Base-by-base conservation (phyloP, 331 rosid species). In the Malus hybrid region DNA sequence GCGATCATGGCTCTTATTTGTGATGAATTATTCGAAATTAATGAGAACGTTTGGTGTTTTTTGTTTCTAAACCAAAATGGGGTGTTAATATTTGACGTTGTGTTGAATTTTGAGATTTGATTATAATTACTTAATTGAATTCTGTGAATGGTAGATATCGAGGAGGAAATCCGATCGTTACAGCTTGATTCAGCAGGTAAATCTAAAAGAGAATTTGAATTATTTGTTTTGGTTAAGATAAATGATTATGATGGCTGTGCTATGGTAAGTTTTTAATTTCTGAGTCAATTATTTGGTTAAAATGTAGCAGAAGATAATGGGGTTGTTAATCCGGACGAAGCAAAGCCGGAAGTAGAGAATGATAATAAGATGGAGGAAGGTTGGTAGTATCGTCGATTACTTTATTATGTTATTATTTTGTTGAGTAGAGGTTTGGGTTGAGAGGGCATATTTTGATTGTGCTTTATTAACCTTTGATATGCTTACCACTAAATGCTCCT, bases 171-270 rank as follows among this genome's bases (percentile, higher is more conserved):
- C 82, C 97, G 98, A 65, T 84, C 96, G 52, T 83, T 95, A 77
- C 96, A 95, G 87, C 98, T 95, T 19, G 99, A 89, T 20, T 81
- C 89, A 7, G 88, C 93, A 83, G 99, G 98, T 92, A 92, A 73
- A 2, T 12, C 44, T 69, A 32, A 48, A 63, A 72, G 70, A 67
- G 65, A 24, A 19, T 18, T 16, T 28, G 18, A 33, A 19, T 54
- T 70, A 13, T 6, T 18, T 56, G 33, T 48, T 65, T 22, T 20
- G 0, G 60, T 65, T 71, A 3, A 33, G 42, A 32, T 61, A 29
- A 33, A 6, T 34, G 28, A 14, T 22, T 61, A 36, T 15, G 72
- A 18, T 48, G 67, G 24, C 27, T 28, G 60, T 14, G 12, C 12
- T 73, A 28, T 70, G 77, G 42, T 46, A 52, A 27, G 60, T 77